phyloP scores from a whole-genome alignment of 306 rosid genomes.

The Medicago arabica region DNA sequence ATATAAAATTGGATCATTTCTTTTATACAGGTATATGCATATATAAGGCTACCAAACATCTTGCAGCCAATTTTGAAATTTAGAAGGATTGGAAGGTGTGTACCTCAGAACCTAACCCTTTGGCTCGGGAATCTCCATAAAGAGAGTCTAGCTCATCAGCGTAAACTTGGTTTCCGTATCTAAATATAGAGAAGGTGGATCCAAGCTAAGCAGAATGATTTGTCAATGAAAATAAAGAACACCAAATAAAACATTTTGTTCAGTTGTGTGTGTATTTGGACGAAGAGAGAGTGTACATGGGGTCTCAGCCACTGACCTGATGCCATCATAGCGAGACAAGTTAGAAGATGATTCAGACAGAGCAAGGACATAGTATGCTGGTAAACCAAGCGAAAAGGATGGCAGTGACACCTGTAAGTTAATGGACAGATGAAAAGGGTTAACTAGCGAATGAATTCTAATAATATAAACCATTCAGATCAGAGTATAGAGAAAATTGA shows the following conservation, averaged over 20 bases:
- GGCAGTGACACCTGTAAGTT: slow-evolving; percentile 85
- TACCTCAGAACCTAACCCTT: slow-evolving; percentile 97
- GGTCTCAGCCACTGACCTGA: slow-evolving; percentile 60
- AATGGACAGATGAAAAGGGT: slow-evolving; percentile 33
- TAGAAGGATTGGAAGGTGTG: slow-evolving; percentile 23
- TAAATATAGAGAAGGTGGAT: slow-evolving; percentile 46
- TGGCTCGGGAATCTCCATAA: slow-evolving; percentile 81
- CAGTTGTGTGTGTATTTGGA: neutral
- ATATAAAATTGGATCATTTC: slow-evolving; percentile 28
- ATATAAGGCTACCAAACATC: slow-evolving; percentile 25
- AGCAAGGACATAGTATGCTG: slow-evolving; percentile 96
- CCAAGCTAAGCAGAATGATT: slow-evolving; percentile 30
- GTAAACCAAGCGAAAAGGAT: slow-evolving; percentile 94
- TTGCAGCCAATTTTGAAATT: slow-evolving; percentile 25
- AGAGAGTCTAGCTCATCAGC: slow-evolving; percentile 76
- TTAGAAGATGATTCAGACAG: slow-evolving; percentile 93
- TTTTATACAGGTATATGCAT: neutral
- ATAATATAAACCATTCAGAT: slow-evolving; percentile 26
- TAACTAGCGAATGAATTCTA: neutral
- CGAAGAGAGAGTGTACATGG: neutral
- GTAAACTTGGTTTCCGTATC: slow-evolving; percentile 83
- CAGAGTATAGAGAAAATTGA: slow-evolving; percentile 16
- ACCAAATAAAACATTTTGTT: slow-evolving; percentile 25
- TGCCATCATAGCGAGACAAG: slow-evolving; percentile 94
- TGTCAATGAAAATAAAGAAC: slow-evolving; percentile 21